Percentiles rank a stretch among this genome's conserved stretches.
These are phyloP conservation scores for Trametes elegans DNA, from an alignment of 768 basidiomycete genomes.

Conservation along the genomic window DNA sequence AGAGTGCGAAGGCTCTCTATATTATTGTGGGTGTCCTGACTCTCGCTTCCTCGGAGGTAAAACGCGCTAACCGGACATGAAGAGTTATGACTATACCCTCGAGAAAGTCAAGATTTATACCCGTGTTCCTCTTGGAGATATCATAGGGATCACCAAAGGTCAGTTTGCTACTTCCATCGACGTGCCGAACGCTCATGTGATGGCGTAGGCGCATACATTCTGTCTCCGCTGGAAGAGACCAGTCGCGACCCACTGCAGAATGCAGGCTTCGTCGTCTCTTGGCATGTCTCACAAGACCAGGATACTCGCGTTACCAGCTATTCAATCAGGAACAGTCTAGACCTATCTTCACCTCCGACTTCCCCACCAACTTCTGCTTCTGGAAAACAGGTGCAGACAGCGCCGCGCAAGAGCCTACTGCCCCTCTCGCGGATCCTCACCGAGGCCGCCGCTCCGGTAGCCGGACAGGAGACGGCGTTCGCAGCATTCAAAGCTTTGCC, in stretches of 20 bases:
- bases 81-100: slow-evolving; percentile 93
- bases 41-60: neutral
- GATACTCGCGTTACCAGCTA: slow-evolving; percentile 82
- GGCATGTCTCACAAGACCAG: slow-evolving; percentile 61
- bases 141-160: slow-evolving; percentile 80
- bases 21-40: slow-evolving; percentile 57
- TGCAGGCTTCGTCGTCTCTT: slow-evolving; percentile 82
- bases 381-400: slow-evolving; percentile 8
- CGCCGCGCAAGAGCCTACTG: slow-evolving; percentile 19
- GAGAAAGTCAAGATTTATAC: slow-evolving; percentile 91
- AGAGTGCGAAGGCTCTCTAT: slow-evolving; percentile 59
- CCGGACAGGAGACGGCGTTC: slow-evolving; percentile 44
- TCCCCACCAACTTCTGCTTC: slow-evolving; percentile 12
- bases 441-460: slow-evolving; percentile 33
- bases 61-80: neutral
- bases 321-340: slow-evolving; percentile 71
- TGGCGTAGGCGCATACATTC: slow-evolving; percentile 82
- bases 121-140: slow-evolving; percentile 82
- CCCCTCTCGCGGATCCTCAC: slow-evolving; percentile 36
- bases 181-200: neutral
- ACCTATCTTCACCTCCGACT: slow-evolving; percentile 27
- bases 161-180: neutral
- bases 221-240: slow-evolving; percentile 90
- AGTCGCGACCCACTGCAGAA: slow-evolving; percentile 88
- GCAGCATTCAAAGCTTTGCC: slow-evolving; percentile 82